These are phyloP conservation scores for Dianthus caryophyllus DNA, from an alignment of 148 eudicot species.

Conservation along the genomic window DNA sequence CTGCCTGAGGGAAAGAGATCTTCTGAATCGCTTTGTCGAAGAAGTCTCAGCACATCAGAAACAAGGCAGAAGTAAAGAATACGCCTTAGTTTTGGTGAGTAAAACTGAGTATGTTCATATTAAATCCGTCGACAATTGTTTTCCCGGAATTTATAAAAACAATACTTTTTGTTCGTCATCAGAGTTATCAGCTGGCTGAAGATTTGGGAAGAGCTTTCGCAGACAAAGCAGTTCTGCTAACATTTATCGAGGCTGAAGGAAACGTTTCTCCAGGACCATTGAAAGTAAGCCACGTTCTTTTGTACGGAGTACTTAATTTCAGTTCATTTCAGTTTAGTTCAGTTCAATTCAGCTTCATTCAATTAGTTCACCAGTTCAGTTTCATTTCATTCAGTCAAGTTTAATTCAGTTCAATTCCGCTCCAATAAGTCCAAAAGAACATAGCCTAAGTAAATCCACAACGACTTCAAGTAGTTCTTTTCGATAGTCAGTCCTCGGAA, in stretches of 20 bases:
- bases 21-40: constrained; percentile 58
- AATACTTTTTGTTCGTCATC: constrained; percentile 3
- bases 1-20: constrained; percentile 85
- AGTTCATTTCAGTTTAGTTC: too few species aligned
- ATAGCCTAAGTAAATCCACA: too few species aligned
- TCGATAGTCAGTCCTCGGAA: too few species aligned
- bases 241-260: constrained; percentile 61
- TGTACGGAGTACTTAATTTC: too few species aligned
- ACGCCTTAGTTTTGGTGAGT: constrained; percentile 66
- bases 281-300: constrained; percentile 62
- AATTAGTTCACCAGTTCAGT: too few species aligned
- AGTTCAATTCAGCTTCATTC: too few species aligned
- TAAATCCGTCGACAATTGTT: not conserved
- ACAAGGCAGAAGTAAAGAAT: constrained; percentile 76
- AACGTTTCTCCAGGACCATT: constrained; percentile 46
- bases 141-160: not conserved
- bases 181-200: constrained; percentile 65
- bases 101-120: too few species aligned
- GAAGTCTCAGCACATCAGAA: constrained; percentile 60
- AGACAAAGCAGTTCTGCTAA: constrained; percentile 52
- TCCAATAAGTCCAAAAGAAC: too few species aligned
- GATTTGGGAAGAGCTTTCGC: constrained; percentile 82
- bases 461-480: too few species aligned
- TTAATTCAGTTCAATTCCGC: too few species aligned
- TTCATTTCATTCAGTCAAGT: too few species aligned